Evolutionary conservation across 495 filamentous ascomycete species (phyloP).

Genomic region (Neurospora hispaniola): DNA sequence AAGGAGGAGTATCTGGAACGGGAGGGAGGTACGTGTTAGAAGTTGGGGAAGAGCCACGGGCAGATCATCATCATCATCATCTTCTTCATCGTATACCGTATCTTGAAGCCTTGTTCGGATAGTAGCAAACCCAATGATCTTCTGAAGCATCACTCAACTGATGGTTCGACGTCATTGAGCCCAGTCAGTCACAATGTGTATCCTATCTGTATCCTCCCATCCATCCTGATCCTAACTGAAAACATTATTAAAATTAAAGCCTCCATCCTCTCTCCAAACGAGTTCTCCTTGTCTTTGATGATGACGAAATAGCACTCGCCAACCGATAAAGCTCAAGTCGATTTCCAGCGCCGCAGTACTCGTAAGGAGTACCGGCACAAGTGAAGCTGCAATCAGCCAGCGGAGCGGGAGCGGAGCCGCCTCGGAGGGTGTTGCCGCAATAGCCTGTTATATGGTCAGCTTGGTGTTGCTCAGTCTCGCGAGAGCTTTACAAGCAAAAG

Average conservation of each 20-base stretch:
- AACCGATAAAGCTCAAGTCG: constrained; percentile 30
- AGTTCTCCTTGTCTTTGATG: not conserved
- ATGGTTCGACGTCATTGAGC: not conserved
- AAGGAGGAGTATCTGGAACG: no score
- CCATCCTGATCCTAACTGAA: not conserved
- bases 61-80: no score
- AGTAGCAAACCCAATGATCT: no score
- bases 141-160: no score
- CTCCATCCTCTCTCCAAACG: not conserved
- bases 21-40: no score
- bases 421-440: constrained; percentile 27
- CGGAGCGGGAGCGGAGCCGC: constrained; percentile 17
- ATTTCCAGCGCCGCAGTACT: constrained; percentile 36
- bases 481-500: no score
- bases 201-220: not conserved
- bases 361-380: constrained; percentile 27
- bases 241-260: not conserved
- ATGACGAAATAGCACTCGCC: not conserved
- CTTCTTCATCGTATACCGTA: no score
- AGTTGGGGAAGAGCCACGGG: no score
- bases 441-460: constrained; percentile 10
- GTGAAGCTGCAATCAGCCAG: constrained; percentile 29
- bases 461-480: no score
- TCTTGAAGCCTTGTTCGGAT: no score
- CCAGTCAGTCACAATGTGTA: not conserved